Evolutionary conservation across 2,329 filamentous ascomycete species (phyloP).

Genomic region (Cercospora sesami): DNA sequence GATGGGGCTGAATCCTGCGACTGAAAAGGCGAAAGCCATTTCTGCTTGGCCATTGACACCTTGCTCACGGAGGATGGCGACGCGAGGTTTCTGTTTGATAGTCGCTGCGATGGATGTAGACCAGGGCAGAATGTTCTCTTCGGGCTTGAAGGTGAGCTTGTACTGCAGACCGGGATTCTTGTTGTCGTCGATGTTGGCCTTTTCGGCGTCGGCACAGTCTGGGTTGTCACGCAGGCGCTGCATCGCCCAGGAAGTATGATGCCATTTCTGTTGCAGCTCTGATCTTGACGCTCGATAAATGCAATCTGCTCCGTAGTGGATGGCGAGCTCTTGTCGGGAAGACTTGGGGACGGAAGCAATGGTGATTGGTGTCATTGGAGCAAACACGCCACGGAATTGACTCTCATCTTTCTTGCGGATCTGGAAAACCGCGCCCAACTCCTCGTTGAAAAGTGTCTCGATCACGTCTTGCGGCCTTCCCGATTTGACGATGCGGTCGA

Average conservation of each 20-base stretch:
- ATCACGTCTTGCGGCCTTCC: conserved; percentile 61
- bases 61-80: conserved; percentile 92
- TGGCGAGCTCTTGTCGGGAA: conserved; percentile 71
- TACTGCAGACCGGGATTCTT: conserved; percentile 80
- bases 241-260: conserved; percentile 84
- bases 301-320: conserved; percentile 68
- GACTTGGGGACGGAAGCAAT: conserved; percentile 73
- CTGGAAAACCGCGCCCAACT: conserved; percentile 94
- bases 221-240: conserved; percentile 89
- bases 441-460: conserved; percentile 88
- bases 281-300: conserved; percentile 69
- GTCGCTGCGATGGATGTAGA: conserved; percentile 61
- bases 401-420: conserved; percentile 80
- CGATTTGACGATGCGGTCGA: conserved; percentile 70
- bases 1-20: conserved; percentile 85
- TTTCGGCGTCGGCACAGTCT: conserved; percentile 80
- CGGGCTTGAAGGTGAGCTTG: conserved; percentile 76
- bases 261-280: conserved; percentile 83
- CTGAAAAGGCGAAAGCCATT: conserved; percentile 94
- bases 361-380: conserved; percentile 76
- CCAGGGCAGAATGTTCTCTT: conserved; percentile 72
- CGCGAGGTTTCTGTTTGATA: conserved; percentile 67
- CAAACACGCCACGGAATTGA: conserved; percentile 85
- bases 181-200: conserved; percentile 70
- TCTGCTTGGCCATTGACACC: conserved; percentile 96